These are phyloP conservation scores for Danielia reshetovae DNA, from an alignment of 805 yeast species.

Conservation along the genomic window DNA sequence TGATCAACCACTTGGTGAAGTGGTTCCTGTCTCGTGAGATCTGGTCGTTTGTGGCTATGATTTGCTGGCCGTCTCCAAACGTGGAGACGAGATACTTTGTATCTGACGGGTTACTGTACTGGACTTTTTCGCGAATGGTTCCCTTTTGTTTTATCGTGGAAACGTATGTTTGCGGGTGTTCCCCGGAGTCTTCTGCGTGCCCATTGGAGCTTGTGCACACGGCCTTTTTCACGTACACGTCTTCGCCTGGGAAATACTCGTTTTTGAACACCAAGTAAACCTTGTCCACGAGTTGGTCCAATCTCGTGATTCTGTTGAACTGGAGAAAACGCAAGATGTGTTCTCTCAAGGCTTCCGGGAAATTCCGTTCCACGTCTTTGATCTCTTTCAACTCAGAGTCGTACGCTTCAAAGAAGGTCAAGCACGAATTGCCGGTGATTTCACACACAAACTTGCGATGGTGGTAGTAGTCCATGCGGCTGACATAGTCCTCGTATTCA, in stretches of 20 bases:
- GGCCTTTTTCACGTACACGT: slow-evolving; percentile 52
- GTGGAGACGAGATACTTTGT: slow-evolving; percentile 69
- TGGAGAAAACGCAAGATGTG: slow-evolving; percentile 86
- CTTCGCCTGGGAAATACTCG: slow-evolving; percentile 91
- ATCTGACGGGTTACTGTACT: slow-evolving; percentile 51
- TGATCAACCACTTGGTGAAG: slow-evolving; percentile 85
- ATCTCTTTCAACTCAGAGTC: slow-evolving; percentile 60
- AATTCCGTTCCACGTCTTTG: slow-evolving; percentile 66
- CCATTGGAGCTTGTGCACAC: slow-evolving; percentile 4
- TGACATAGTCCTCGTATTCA: slow-evolving; percentile 70
- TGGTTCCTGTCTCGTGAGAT: slow-evolving; percentile 79
- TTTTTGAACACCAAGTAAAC: slow-evolving; percentile 72
- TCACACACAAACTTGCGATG: slow-evolving; percentile 88
- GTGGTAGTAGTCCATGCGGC: slow-evolving; percentile 67
- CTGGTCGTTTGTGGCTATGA: slow-evolving; percentile 68
- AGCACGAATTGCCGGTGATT: slow-evolving; percentile 87
- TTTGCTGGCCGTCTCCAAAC: slow-evolving; percentile 47
- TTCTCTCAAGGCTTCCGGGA: slow-evolving; percentile 89
- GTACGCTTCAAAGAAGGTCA: slow-evolving; percentile 86
- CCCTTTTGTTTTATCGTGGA: slow-evolving; percentile 44
- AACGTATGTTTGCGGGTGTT: slow-evolving; percentile 8
- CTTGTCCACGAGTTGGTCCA: slow-evolving; percentile 84
- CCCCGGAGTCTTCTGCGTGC: slow-evolving; percentile 4
- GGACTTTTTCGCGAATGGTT: slow-evolving; percentile 79
- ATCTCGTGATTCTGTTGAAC: slow-evolving; percentile 73